Evolutionary conservation across 2,329 filamentous ascomycete genomes (phyloP).

Genomic region (Clonostachys solani): DNA sequence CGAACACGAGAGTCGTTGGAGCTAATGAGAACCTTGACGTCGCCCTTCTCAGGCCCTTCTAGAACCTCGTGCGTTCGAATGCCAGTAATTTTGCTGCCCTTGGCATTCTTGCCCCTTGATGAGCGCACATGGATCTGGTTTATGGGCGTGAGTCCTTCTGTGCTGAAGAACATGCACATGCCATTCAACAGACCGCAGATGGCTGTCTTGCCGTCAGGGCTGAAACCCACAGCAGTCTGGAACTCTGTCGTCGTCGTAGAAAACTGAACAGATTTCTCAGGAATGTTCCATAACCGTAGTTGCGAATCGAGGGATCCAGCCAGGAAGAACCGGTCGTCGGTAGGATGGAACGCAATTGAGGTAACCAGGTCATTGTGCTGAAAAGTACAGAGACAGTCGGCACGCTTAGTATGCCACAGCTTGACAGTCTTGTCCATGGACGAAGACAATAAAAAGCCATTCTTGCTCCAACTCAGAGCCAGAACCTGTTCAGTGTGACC

Average conservation of each 20-base stretch:
- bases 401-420: constrained; percentile 83
- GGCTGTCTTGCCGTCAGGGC: constrained; percentile 83
- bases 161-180: constrained; percentile 86
- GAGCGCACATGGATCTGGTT: constrained; percentile 92
- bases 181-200: constrained; percentile 88
- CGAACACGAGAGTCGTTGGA: constrained; percentile 93
- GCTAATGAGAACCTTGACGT: constrained; percentile 81
- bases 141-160: constrained; percentile 78
- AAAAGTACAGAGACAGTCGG: constrained; percentile 88
- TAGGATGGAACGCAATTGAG: constrained; percentile 89
- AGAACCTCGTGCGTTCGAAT: constrained; percentile 67
- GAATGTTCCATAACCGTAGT: constrained; percentile 91
- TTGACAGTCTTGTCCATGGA: constrained; percentile 98
- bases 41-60: constrained; percentile 40
- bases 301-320: constrained; percentile 89
- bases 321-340: constrained; percentile 93
- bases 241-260: constrained; percentile 75
- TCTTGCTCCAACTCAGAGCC: constrained; percentile 97
- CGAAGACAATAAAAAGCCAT: constrained; percentile 91
- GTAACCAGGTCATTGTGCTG: constrained; percentile 95
- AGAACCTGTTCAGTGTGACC: constrained; percentile 84
- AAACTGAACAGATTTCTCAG: constrained; percentile 89
- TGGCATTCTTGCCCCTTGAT: constrained; percentile 86
- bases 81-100: constrained; percentile 95
- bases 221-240: constrained; percentile 91